Conservation (phyloP, 177 flowering plant genomes). For the Viscum album region DNA sequence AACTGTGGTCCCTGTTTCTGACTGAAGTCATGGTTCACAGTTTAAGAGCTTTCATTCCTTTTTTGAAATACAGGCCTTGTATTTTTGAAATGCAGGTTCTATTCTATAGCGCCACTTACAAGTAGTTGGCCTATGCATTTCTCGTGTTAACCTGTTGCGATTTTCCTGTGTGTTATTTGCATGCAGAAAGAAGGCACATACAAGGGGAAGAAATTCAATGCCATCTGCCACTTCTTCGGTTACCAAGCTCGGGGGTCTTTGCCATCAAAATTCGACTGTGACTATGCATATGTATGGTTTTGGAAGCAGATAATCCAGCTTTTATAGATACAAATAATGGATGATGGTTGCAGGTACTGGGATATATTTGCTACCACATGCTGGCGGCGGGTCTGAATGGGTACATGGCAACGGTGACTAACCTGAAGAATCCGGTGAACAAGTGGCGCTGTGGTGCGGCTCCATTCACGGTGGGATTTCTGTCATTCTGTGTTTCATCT, state of each 20-base stretch:
- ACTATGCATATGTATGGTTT: constrained; percentile 84
- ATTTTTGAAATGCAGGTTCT: too few relatives aligned
- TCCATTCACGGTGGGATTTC: constrained; percentile 64
- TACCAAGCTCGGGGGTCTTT: constrained; percentile 97
- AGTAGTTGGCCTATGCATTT: too few relatives aligned
- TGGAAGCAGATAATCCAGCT: background rate
- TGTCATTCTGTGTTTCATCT: background rate
- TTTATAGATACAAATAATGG: background rate
- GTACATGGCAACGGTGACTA: constrained; percentile 86
- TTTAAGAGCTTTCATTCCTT: too few relatives aligned
- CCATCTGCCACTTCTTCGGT: constrained; percentile 97
- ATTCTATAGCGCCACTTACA: too few relatives aligned
- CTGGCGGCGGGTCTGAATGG: constrained; percentile 95
- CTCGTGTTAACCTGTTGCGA: too few relatives aligned
- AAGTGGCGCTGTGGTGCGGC: constrained; percentile 99
- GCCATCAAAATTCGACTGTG: constrained; percentile 96
- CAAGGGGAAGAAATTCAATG: constrained; percentile 97
- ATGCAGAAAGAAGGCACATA: constrained; percentile 94
- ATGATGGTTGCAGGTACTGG: constrained; percentile 62
- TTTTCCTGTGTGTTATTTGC: too few relatives aligned
- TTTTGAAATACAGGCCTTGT: too few relatives aligned
- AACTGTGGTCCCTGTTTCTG: too few relatives aligned
- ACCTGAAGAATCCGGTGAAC: constrained; percentile 80
- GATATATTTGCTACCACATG: constrained; percentile 84
- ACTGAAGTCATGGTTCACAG: too few relatives aligned